phyloP scores from a whole-genome alignment of 179 eudicot species.

The Pouteria campechiana region DNA sequence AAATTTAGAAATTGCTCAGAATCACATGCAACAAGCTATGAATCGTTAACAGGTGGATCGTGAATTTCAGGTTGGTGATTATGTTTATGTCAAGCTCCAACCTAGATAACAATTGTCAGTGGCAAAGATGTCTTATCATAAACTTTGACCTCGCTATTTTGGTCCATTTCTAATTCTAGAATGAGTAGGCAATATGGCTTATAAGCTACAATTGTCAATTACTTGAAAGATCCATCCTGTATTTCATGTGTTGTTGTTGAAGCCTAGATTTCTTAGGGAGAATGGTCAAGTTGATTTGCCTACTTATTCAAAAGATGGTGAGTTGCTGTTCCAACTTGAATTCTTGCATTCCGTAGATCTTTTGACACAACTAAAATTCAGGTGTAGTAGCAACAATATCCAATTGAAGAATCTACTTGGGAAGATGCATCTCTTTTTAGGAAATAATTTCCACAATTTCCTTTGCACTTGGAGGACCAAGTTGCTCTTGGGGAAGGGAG shows the following conservation, averaged over 20 bases:
- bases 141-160: background rate
- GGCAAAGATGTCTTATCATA: background rate
- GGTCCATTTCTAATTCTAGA: background rate
- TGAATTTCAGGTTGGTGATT: background rate
- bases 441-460: too few species aligned
- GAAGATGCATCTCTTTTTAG: too few species aligned
- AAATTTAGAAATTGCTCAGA: background rate
- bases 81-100: background rate
- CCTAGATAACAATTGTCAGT: background rate
- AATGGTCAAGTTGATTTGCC: too few species aligned
- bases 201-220: background rate
- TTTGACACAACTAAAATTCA: too few species aligned
- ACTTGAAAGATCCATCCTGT: background rate
- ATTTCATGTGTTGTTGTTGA: background rate
- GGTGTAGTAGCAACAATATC: too few species aligned
- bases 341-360: too few species aligned
- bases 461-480: too few species aligned
- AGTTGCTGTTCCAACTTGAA: too few species aligned
- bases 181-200: background rate
- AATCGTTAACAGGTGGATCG: background rate
- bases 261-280: too few species aligned
- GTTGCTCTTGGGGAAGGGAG: too few species aligned
- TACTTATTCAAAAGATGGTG: too few species aligned
- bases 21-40: background rate
- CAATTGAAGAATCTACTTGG: too few species aligned